Base-by-base conservation (phyloP, 2,329 filamentous ascomycete genomes). In the Catunica adiposa region DNA sequence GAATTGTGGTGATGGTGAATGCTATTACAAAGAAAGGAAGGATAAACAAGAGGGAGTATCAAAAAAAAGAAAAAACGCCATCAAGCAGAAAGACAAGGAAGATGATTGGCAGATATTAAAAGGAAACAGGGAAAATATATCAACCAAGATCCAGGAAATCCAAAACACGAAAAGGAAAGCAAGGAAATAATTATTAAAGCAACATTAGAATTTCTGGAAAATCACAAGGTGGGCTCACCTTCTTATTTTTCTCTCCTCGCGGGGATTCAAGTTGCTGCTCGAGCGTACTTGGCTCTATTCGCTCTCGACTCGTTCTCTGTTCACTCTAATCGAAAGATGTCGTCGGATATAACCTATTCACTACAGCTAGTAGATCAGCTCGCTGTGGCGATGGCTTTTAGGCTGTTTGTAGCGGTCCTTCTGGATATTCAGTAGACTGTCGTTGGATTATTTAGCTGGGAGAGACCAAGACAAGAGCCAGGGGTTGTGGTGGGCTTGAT, bases 111-210 rank as follows among this genome's bases (percentile, higher is more conserved):
- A 42, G n/a, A 42, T 42, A 42, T 42, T n/a, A 51, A 29, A 15
- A 31, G 50, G 26, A 53, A 40, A 34, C 17, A 42, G 40, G 42
- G 34, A 31, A 22, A 31, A 5, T 34, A 38, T 40, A 20, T 42
- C 17, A 20, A 42, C 17, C 38, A 42, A n/a, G 5, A 42, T 7
- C n/a, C 38, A 42, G 17, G 38, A 42, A 42, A 42, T n/a, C 17
- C 17, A 48, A 48, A 54, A 48, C 37, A 56, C n/a, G 26, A 58
- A 46, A 59, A 50, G 22, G 14, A 59, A 59, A 57, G 61, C 54
- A 56, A 61, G 54, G 56, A 58, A 60, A 57, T 50, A 61, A 56
- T 60, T 3, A 42, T 37, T 20, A 17, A 26, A 25, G 20, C 14
- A 40, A 11, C 37, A 8, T 17, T 1, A 29, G 40, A 53, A 22